These are phyloP conservation scores for Calonectria pauciramosa DNA, from an alignment of 2,329 filamentous ascomycete genomes.

Conservation along the genomic window DNA sequence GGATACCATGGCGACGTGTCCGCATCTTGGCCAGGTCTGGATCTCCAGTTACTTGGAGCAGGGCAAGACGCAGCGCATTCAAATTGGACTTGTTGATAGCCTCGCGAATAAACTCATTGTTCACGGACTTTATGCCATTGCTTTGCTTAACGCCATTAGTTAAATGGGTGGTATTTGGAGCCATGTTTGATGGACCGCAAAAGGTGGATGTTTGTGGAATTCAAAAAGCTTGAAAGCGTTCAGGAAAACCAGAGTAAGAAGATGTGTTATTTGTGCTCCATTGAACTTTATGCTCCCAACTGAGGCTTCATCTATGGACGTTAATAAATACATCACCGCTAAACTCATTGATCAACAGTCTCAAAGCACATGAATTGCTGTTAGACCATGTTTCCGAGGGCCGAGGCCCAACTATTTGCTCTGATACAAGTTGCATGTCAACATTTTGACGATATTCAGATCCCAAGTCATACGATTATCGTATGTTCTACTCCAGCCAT, in stretches of 20 bases:
- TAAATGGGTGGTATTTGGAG: not conserved
- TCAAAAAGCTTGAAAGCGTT: not conserved
- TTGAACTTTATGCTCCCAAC: not conserved
- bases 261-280: not conserved
- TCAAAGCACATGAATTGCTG: not conserved
- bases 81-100: slow-evolving; percentile 15
- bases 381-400: not conserved
- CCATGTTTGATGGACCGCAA: not conserved
- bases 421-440: not conserved
- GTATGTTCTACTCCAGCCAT: not conserved
- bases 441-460: not conserved
- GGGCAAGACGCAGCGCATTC: slow-evolving; percentile 12
- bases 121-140: not conserved
- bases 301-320: not conserved
- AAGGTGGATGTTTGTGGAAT: not conserved
- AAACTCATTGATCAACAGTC: not conserved
- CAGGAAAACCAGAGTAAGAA: not conserved
- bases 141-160: not conserved
- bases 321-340: not conserved
- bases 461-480: not conserved
- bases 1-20: not conserved
- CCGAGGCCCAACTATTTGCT: not conserved
- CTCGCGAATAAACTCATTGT: slow-evolving; percentile 1
- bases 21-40: slow-evolving; percentile 16
- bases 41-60: slow-evolving; percentile 10